phyloP scores from a whole-genome alignment of 2,329 filamentous ascomycete genomes.

The Penicillium hordei region DNA sequence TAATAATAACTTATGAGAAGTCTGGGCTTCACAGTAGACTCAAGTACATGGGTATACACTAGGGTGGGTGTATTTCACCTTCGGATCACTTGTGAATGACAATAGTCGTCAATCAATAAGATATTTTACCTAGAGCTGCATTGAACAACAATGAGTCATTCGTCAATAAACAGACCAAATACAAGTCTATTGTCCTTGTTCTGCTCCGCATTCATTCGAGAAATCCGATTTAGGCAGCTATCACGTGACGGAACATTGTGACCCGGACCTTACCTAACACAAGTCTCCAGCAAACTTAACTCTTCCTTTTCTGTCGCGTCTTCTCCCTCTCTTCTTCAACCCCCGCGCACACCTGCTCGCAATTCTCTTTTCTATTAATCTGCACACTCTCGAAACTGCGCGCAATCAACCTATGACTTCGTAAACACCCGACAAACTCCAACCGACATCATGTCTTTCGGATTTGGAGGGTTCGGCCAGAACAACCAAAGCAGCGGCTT shows the following conservation, averaged over 20 bases:
- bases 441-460: constrained; percentile 41
- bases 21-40: not conserved
- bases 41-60: not conserved
- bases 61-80: not conserved
- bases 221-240: constrained; percentile 16
- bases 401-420: constrained; percentile 32
- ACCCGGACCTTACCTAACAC: constrained; percentile 24
- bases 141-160: not conserved
- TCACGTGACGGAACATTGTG: constrained; percentile 24
- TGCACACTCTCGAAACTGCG: constrained; percentile 3
- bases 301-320: constrained; percentile 27
- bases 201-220: not conserved
- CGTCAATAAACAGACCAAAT: not conserved
- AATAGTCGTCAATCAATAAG: not conserved
- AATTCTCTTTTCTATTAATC: constrained; percentile 3
- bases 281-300: constrained; percentile 19
- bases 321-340: constrained; percentile 22
- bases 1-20: not conserved
- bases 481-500: constrained; percentile 50
- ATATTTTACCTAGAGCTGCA: not conserved
- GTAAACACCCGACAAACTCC: constrained; percentile 24
- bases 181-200: not conserved
- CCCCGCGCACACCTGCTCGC: constrained; percentile 15
- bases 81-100: not conserved
- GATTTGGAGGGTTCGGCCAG: constrained; percentile 61